Conservation (phyloP, 2,329 filamentous ascomycete species). For the Sporothrix sp. region DNA sequence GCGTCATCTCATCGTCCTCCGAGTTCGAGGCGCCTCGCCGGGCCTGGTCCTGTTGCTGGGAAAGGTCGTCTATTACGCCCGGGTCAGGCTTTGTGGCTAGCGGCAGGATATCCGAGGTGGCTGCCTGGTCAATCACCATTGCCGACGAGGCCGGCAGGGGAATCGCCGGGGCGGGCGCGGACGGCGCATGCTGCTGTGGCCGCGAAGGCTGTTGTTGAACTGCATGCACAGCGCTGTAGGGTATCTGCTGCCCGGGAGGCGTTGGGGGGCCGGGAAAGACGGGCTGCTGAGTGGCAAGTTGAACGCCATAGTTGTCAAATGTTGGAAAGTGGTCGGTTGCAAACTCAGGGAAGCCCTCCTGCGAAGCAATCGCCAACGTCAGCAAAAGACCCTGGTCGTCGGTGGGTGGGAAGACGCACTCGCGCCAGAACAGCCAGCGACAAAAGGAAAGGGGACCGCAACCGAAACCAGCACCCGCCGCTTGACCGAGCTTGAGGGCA, state of each 20-base stretch:
- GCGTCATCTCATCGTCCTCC: slow-evolving; percentile 46
- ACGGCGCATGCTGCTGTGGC: slow-evolving; percentile 12
- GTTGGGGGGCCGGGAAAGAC: slow-evolving; percentile 41
- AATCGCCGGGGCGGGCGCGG: neutral
- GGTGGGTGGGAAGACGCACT: no score
- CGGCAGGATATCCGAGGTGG: slow-evolving; percentile 25
- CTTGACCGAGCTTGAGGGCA: no score
- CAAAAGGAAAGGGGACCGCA: no score
- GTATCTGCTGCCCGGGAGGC: slow-evolving; percentile 34
- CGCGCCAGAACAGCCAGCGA: no score
- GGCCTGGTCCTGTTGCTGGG: slow-evolving; percentile 20
- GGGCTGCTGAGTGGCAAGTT: slow-evolving; percentile 28
- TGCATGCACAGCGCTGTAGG: slow-evolving; percentile 20
- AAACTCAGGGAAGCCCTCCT: slow-evolving; percentile 43
- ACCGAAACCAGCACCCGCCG: no score
- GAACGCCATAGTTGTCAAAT: slow-evolving; percentile 36
- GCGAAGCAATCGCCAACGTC: slow-evolving; percentile 20
- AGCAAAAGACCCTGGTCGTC: no score
- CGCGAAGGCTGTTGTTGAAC: slow-evolving; percentile 21
- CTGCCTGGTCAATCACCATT: slow-evolving; percentile 17
- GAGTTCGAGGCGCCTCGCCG: slow-evolving; percentile 39
- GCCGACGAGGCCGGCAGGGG: neutral
- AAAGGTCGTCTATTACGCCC: slow-evolving; percentile 24
- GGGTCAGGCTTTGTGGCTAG: slow-evolving; percentile 31
- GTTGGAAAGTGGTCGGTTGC: slow-evolving; percentile 38